Conservation (phyloP, 257 asterid genomes). For the Ballota nigra region DNA sequence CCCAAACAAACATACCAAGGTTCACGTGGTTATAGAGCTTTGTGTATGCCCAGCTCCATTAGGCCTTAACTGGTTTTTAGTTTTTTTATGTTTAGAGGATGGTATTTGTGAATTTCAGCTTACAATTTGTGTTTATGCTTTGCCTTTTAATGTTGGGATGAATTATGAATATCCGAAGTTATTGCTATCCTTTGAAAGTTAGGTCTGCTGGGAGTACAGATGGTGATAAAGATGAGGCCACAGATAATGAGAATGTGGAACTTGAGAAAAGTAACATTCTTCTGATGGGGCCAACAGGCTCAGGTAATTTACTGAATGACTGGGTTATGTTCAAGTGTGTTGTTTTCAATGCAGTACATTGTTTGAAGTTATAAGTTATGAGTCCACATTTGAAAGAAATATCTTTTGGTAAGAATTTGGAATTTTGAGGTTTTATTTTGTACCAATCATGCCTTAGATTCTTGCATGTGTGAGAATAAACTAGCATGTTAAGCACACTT, state of each 20-base stretch:
- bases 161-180: conserved; percentile 32
- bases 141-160: not conserved
- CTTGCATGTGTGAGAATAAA: not conserved
- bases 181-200: conserved; percentile 46
- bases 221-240: conserved; percentile 45
- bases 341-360: not conserved
- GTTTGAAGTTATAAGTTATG: conserved; percentile 1
- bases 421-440: conserved; percentile 9
- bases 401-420: not conserved
- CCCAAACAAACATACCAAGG: not conserved
- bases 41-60: not conserved
- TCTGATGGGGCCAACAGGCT: conserved; percentile 98
- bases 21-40: not conserved
- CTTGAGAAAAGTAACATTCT: conserved; percentile 99
- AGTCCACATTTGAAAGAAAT: not conserved
- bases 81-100: not conserved
- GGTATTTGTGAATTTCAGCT: conserved; percentile 2
- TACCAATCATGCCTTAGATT: conserved; percentile 2
- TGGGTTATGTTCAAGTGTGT: conserved; percentile 14
- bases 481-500: not conserved
- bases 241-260: conserved; percentile 73
- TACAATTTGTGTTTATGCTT: not conserved
- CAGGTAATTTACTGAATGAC: conserved; percentile 68
- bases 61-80: not conserved
- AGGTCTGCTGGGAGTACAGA: conserved; percentile 74